Evolutionary conservation across 345 rosid species (phyloP).

Genomic region (Brassica napus): DNA sequence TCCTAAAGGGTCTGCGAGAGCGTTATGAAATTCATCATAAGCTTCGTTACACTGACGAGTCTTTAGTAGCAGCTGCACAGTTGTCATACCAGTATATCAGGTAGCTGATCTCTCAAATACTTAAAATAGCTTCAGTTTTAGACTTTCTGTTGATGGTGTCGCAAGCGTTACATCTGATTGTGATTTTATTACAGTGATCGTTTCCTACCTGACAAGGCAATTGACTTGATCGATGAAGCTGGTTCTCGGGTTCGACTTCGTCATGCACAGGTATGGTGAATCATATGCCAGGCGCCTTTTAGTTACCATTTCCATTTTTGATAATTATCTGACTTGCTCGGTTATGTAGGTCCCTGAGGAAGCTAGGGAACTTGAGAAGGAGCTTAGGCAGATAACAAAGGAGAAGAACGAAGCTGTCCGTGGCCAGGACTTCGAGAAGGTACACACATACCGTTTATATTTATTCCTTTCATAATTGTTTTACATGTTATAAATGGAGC

Average conservation of each 20-base stretch:
- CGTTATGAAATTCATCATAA: constrained; percentile 53
- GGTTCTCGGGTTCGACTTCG: constrained; percentile 65
- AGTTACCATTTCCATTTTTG: not conserved
- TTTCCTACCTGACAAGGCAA: constrained; percentile 71
- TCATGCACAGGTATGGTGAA: constrained; percentile 44
- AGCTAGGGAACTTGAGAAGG: constrained; percentile 95
- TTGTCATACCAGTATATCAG: constrained; percentile 54
- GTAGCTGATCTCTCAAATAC: constrained; percentile 23
- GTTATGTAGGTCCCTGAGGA: constrained; percentile 85
- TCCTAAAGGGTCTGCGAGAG: constrained; percentile 62
- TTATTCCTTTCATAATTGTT: not conserved
- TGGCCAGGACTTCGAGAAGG: constrained; percentile 96
- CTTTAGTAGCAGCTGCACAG: constrained; percentile 47
- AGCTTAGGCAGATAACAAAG: constrained; percentile 88
- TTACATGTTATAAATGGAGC: not conserved
- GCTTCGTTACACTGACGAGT: constrained; percentile 40
- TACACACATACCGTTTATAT: constrained; percentile 23
- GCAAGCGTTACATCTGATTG: not conserved
- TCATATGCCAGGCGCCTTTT: not conserved
- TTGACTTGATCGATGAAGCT: constrained; percentile 76
- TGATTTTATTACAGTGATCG: constrained; percentile 49
- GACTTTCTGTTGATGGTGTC: not conserved
- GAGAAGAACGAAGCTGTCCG: constrained; percentile 97
- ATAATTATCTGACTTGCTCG: constrained; percentile 18
- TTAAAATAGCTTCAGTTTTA: not conserved